A percentile compares a stretch with the other conserved stretches of the same genome.
Evolutionary conservation across 2,329 filamentous ascomycete species (phyloP).

Genomic region (Sporothrix luriei): DNA sequence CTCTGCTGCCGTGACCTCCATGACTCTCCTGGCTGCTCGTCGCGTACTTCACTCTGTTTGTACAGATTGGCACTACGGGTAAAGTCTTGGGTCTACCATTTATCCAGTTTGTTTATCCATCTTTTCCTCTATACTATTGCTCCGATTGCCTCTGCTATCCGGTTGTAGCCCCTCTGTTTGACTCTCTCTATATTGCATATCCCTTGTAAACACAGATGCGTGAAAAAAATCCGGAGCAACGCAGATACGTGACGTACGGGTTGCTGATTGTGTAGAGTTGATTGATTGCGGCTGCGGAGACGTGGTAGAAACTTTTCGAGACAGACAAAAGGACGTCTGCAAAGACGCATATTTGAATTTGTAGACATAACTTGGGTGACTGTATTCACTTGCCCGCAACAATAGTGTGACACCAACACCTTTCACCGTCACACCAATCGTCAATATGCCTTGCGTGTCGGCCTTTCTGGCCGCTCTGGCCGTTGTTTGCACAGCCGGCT

Average conservation of each 20-base stretch:
- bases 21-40: too few species aligned
- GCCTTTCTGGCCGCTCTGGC: background rate
- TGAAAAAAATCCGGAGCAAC: background rate
- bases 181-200: background rate
- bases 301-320: background rate
- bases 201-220: background rate
- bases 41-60: background rate
- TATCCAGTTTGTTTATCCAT: conserved; percentile 18
- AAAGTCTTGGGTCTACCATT: background rate
- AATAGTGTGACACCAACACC: background rate
- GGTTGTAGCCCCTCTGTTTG: background rate
- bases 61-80: background rate
- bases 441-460: background rate
- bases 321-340: background rate
- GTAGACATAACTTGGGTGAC: background rate
- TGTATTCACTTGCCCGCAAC: background rate
- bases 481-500: background rate
- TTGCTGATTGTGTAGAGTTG: background rate
- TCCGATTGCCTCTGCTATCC: background rate
- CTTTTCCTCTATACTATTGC: background rate
- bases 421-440: background rate
- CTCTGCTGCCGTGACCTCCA: background rate
- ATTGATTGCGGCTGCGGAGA: conserved; percentile 1
- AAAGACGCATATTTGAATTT: background rate
- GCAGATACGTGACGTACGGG: background rate